Evolutionary conservation across 164 flowering plant genomes (phyloP).

Genomic region (Vitis rotundifolia): DNA sequence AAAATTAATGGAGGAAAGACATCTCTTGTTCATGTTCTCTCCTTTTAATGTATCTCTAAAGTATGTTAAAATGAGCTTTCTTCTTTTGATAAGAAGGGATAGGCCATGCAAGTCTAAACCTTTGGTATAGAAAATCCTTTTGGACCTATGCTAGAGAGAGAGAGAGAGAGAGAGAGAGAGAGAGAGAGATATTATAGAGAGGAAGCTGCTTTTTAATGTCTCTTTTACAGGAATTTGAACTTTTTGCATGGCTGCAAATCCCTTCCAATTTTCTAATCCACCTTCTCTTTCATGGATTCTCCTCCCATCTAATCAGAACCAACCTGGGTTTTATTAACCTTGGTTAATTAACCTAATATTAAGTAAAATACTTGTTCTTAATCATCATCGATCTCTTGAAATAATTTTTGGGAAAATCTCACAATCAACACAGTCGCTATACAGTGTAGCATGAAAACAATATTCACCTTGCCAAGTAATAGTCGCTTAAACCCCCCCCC

Average conservation of each 20-base stretch:
- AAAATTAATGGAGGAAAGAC: constrained; percentile 35
- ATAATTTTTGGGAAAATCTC: too few relatives aligned
- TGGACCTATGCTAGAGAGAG: constrained; percentile 6
- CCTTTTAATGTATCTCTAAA: constrained; percentile 57
- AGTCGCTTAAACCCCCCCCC: too few relatives aligned
- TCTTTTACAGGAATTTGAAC: constrained; percentile 11
- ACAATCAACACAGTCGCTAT: too few relatives aligned
- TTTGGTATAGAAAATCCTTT: constrained; percentile 32
- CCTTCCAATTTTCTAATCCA: not conserved
- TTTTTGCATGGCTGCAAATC: constrained; percentile 35
- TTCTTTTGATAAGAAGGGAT: constrained; percentile 29
- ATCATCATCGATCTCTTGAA: too few relatives aligned
- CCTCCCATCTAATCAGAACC: constrained; percentile 3
- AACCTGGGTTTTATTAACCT: too few relatives aligned
- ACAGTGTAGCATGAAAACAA: too few relatives aligned
- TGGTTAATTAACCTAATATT: too few relatives aligned
- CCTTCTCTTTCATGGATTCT: too few relatives aligned
- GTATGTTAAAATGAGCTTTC: constrained; percentile 36
- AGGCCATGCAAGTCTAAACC: constrained; percentile 38
- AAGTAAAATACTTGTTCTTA: too few relatives aligned
- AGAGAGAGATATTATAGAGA: constrained; percentile 1
- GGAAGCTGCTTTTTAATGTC: constrained; percentile 32
- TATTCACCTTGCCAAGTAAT: too few relatives aligned
- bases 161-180: not conserved
- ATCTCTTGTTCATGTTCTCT: constrained; percentile 44